Base-by-base conservation (phyloP, 2,329 filamentous ascomycete species). In the Alternaria hordeiaustralica region DNA sequence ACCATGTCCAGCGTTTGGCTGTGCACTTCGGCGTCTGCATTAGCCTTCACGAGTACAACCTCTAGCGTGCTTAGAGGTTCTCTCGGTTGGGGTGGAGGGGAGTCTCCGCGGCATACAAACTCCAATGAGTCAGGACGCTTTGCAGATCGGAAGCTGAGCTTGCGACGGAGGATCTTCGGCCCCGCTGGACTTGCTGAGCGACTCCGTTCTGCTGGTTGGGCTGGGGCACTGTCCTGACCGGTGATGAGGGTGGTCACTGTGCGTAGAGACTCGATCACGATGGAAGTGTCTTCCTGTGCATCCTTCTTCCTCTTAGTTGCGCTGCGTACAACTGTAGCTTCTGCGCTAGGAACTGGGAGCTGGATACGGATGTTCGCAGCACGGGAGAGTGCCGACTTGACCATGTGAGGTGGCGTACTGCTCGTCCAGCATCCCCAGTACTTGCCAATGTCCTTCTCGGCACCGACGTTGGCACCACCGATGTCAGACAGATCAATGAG, bases 291-390 rank as follows among this genome's bases (percentile, higher is more conserved):
- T 23, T 70, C 70, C 12, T 71, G 64, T 44, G 69, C 66, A 21
- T 66, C 64, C 21, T 74, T 73, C 63, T 72, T 67, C 46, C 66
- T 68, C 46, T 72, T 75, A 25, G 70, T 65, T 23, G 67, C 63
- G 13, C 67, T 71, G 11, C 64, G 65, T 30, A 58, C 58, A 9
- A 51, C 55, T 21, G 55, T 50, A 5, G 68, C 57, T 46, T 74
- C 72, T 10, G 65, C 67, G 21, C 69, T 70, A 6, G 72, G 70
- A 3, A 74, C 70, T 7, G 73, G 71, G n/a, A 75, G 65, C 23
- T 71, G 68, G 23, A 75, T 53, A 25, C 68, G 63, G 2, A 75
- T 28, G 25, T 66, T 71, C 5, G 63, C 71, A 20, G 72, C 60
- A 20, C 51, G 66, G 3, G 41, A 54, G n/a, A 75, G 62, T 26